phyloP scores from a whole-genome alignment of 306 rosid genomes.

The Amphicarpaea edgeworthii region DNA sequence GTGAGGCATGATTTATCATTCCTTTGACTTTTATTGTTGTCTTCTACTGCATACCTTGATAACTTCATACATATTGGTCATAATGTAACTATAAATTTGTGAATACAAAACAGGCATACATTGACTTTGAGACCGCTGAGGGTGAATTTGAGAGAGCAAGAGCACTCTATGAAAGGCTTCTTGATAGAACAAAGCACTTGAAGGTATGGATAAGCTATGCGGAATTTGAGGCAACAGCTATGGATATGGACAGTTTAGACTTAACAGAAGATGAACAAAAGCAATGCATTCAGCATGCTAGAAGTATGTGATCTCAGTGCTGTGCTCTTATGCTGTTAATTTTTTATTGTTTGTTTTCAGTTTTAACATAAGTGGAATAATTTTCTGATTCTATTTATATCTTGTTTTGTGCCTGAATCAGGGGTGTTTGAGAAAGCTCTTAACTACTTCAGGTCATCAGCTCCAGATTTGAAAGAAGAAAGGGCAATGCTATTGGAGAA shows the following conservation, averaged over 20 bases:
- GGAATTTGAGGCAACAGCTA: slow-evolving; percentile 81
- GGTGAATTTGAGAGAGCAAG: slow-evolving; percentile 84
- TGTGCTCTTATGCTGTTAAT: slow-evolving; percentile 31
- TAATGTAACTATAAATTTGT: slow-evolving; percentile 38
- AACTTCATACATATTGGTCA: not conserved
- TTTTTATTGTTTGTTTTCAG: slow-evolving; percentile 28
- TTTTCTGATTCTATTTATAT: slow-evolving; percentile 34
- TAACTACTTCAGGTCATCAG: slow-evolving; percentile 80
- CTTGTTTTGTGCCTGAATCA: slow-evolving; percentile 42
- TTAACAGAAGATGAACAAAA: slow-evolving; percentile 55
- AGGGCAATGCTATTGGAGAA: slow-evolving; percentile 92
- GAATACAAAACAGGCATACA: slow-evolving; percentile 68
- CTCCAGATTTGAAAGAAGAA: slow-evolving; percentile 93
- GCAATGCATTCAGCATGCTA: slow-evolving; percentile 67
- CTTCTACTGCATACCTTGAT: slow-evolving; percentile 28
- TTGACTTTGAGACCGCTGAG: slow-evolving; percentile 89
- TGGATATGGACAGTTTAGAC: slow-evolving; percentile 49
- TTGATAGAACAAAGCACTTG: slow-evolving; percentile 92
- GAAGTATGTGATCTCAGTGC: slow-evolving; percentile 66
- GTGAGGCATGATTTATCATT: slow-evolving; percentile 1
- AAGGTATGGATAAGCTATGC: slow-evolving; percentile 94
- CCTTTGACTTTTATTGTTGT: not conserved
- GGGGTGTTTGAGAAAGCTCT: slow-evolving; percentile 91
- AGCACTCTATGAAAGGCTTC: slow-evolving; percentile 82
- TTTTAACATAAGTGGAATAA: not conserved